Conservation (phyloP, 2,329 filamentous ascomycete genomes). For the Bipolaris victoriae region DNA sequence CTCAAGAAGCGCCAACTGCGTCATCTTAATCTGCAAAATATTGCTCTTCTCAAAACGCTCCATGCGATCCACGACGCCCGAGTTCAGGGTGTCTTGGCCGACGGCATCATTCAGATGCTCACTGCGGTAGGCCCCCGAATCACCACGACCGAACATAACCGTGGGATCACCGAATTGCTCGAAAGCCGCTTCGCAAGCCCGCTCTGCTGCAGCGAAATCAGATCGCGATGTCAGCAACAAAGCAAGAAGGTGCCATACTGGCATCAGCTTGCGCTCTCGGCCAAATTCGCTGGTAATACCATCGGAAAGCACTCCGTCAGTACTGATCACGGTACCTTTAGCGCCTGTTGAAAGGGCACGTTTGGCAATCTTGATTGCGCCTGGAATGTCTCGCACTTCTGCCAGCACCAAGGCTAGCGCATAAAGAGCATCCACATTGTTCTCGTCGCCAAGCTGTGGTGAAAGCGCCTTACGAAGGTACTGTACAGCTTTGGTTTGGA, state of each 20-base stretch:
- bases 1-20: slow-evolving; percentile 84
- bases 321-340: slow-evolving; percentile 34
- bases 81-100: slow-evolving; percentile 21
- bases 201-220: slow-evolving; percentile 79
- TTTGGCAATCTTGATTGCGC: slow-evolving; percentile 83
- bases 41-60: slow-evolving; percentile 82
- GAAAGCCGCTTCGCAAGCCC: slow-evolving; percentile 87
- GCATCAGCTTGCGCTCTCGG: slow-evolving; percentile 69
- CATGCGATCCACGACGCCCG: slow-evolving; percentile 76
- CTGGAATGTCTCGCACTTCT: slow-evolving; percentile 79
- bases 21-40: slow-evolving; percentile 95
- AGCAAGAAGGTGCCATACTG: slow-evolving; percentile 89
- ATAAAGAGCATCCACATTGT: slow-evolving; percentile 79
- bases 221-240: slow-evolving; percentile 85
- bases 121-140: slow-evolving; percentile 61
- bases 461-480: slow-evolving; percentile 76
- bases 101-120: slow-evolving; percentile 65
- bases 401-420: slow-evolving; percentile 84
- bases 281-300: slow-evolving; percentile 42
- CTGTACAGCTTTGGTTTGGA: slow-evolving; percentile 78
- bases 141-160: slow-evolving; percentile 70
- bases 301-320: slow-evolving; percentile 41
- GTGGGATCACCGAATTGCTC: slow-evolving; percentile 81
- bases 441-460: slow-evolving; percentile 67
- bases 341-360: slow-evolving; percentile 69